Base-by-base conservation (phyloP, 176 grass and related monocot genomes). In the sorghum (Sorghum bicolor) region DNA sequence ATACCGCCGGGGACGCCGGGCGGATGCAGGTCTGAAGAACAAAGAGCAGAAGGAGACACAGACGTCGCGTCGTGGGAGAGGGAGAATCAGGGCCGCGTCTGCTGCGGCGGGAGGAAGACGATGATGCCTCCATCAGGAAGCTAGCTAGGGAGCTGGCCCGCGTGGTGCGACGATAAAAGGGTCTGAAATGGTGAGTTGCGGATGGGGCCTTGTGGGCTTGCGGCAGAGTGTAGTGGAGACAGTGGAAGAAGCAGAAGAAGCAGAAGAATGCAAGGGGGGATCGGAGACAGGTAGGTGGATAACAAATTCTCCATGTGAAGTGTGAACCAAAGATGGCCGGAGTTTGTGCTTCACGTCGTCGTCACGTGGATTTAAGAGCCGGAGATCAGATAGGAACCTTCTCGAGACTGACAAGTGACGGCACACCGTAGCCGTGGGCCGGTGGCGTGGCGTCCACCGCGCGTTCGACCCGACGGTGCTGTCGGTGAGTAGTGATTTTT, bases 51-150 rank as follows among this genome's bases (percentile, higher is more conserved):
- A 48, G 68, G 50, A 95, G 34, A 28, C 62, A 94, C 47, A 81
- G 58, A 62, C 88, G 88, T 11, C 8, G 5, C 31, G 44, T 83
- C 68, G 10, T 76, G 10, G 28, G 57, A 12, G 70, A 75, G 83
- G 75, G 74, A 29, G 36, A 55, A 30, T 10, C 72, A 64, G 30
- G 55, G 36, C 65, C 64, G 70, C 28, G 11, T 39, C 25, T 39
- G 48, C 31, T 33, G 67, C 4, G 77, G 74, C 55, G 38, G 33
- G 79, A 77, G 48, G 26, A 80, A 86, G 83, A 69, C 36, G 81
- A 60, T 39, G 50, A 12, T 22, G 50, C 19, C 50, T 90, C 93
- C 93, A 98, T 91, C 43, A 47, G 64, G 48, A 60, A 90, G 4
- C 33, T 34, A 90, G 4, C 33, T 34, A 58, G 69, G 9, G 80